Base-by-base conservation (phyloP, 179 eudicot genomes). In the Amaranthus tricolor region DNA sequence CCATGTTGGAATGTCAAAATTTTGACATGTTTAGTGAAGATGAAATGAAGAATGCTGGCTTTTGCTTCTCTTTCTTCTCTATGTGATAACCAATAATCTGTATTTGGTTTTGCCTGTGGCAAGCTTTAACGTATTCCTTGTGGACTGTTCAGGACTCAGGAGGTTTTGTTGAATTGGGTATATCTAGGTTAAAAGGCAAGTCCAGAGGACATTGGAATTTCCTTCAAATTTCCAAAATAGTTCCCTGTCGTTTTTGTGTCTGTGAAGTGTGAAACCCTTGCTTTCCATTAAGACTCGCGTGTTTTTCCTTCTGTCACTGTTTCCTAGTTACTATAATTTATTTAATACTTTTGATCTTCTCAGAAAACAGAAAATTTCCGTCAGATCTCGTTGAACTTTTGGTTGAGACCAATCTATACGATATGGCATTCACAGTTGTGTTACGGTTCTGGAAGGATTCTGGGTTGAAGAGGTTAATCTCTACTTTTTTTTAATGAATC, bases 391-490 rank as follows among this genome's bases (percentile, higher is more conserved):
- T 93, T 78, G 89, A 91, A 80, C 85, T 88, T 69, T 81, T 96
- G 86, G 86, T 96, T 66, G 91, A 93, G 77, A 82, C 89, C 64
- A 88, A 82, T 70, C 78, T 85, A 59, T 93, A 91, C 82, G 99
- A 96, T 73, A 87, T 86, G 96, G 99, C 96, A 49, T 91, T 96
- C 78, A 87, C 94, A 61, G 89, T 93, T 59, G 82, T 91, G 74
- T 78, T 93, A 60, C 90, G 87, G 81, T 96, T 96, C 78, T 93
- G 94, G 91, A 91, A 89, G 82, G 94, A 88, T 68, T 91, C 99
- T 71, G 90, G 78, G 71, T 86, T 93, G 75, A 84, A 89, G 73
- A 93, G 95, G 99, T 93, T 60, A 63, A 66, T 17, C 50, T 79
- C 73, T 74, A 24, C 55, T 44, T 63, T 13, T 13, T 20, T 51